Evolutionary conservation across 345 rosid species (phyloP), one percentile per base, ranked within the genome.

Genomic region (Aurinia saxatilis): DNA sequence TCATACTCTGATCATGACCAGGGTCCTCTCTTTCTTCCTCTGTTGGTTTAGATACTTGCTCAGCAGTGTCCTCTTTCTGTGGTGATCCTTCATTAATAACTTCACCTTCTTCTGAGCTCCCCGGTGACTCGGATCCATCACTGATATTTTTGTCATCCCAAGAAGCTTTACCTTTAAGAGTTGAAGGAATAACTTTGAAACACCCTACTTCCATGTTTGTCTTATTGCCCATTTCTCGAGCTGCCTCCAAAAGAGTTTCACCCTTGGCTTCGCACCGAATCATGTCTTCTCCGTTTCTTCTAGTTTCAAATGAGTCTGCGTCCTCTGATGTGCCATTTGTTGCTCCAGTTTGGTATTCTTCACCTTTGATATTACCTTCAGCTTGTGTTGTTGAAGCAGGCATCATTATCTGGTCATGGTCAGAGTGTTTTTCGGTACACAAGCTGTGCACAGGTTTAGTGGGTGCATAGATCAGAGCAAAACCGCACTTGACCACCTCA

Each of bases 401-500:
- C 2, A 5, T 25, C 2, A 5, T 25, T 5, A 3, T 17, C 35
- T 10, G 21, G 12, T 11, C 19, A 56, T 25, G 19, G 8, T 38
- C 61, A 25, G 30, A 12, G 15, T 19, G 19, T 27, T 16, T 12
- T 34, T 16, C 31, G 0, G 34, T 8, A 35, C 34, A 19, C 27
- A 62, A 25, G 25, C 42, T 41, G 51, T n/a, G 60, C 31, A 40
- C 51, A 64, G 5, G 25, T 18, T 52, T 42, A 64, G 14, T 51
- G n/a, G 60, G 60, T 51, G 42, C 51, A 64, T 52, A 64, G 5
- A 64, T 52, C 14, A 64, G 60, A 41, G 60, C 41, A 51, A 64
- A 64, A 14, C 68, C 68, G 1, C 60, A 52, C 42, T 64, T 64
- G 44, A 52, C 2, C 0, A 64, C 60, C 35, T 13, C 33, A 21